These are phyloP conservation scores for Fraxinus albicans DNA, from an alignment of 305 asterid genomes.

Conservation along the genomic window DNA sequence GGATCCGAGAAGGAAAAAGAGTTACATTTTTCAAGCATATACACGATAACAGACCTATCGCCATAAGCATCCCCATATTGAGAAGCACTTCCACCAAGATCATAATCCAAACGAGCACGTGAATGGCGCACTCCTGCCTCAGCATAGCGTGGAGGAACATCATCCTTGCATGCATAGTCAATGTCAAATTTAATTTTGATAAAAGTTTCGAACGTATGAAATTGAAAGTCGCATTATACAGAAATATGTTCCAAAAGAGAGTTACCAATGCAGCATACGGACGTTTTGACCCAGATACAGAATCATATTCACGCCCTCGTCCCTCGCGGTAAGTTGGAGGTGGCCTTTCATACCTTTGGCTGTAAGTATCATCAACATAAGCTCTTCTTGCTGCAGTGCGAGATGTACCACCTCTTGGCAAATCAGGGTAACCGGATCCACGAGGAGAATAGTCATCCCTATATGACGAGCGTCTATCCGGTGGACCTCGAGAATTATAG, in stretches of 20 bases:
- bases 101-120: slow-evolving; percentile 92
- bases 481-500: slow-evolving; percentile 55
- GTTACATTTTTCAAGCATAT: not conserved
- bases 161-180: slow-evolving; percentile 55
- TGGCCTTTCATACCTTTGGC: slow-evolving; percentile 87
- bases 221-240: not conserved
- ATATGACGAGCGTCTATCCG: slow-evolving; percentile 66
- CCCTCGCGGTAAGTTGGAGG: slow-evolving; percentile 74
- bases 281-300: slow-evolving; percentile 87
- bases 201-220: not conserved
- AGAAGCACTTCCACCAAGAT: slow-evolving; percentile 60
- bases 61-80: slow-evolving; percentile 82
- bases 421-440: slow-evolving; percentile 67
- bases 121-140: slow-evolving; percentile 83
- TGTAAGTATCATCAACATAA: slow-evolving; percentile 78
- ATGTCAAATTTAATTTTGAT: slow-evolving; percentile 10
- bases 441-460: slow-evolving; percentile 78
- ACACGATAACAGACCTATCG: slow-evolving; percentile 54
- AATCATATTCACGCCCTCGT: slow-evolving; percentile 70
- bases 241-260: slow-evolving; percentile 7
- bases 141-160: slow-evolving; percentile 73
- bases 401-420: slow-evolving; percentile 71
- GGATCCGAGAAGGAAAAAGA: not conserved
- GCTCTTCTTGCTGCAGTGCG: slow-evolving; percentile 68
- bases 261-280: slow-evolving; percentile 75